These are phyloP conservation scores for Parsonsia alboflavescens DNA, from an alignment of 257 asterid species.

Conservation along the genomic window DNA sequence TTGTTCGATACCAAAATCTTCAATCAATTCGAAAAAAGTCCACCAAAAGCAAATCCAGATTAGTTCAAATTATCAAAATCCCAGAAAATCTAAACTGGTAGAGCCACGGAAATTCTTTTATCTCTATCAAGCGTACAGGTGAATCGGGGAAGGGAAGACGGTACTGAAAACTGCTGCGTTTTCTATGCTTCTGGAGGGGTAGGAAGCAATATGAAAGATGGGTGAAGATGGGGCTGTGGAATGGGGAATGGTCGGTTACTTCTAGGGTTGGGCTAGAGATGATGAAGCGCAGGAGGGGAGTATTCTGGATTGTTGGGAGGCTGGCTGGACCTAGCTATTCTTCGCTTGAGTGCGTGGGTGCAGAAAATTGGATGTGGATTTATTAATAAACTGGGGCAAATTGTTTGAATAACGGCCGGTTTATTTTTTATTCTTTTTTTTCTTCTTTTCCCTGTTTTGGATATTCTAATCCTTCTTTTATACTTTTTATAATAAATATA, in stretches of 20 bases:
- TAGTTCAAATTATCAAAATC: conserved; percentile 2
- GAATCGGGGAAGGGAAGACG: background rate
- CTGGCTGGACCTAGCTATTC: background rate
- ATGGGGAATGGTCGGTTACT: background rate
- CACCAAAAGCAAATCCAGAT: conserved; percentile 3
- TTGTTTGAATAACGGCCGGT: background rate
- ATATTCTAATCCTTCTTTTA: no score
- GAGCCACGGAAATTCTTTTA: background rate
- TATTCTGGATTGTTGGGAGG: background rate
- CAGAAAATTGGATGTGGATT: background rate
- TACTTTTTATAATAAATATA: no score
- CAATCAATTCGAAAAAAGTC: background rate
- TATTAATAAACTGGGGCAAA: background rate
- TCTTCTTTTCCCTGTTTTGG: no score
- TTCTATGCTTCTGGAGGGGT: background rate
- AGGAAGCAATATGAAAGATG: background rate
- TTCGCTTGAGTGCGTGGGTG: background rate
- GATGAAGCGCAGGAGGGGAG: background rate
- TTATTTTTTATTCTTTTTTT: background rate
- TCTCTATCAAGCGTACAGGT: background rate
- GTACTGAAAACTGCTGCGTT: background rate
- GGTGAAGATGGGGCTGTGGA: background rate
- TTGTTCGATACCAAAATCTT: conserved; percentile 11
- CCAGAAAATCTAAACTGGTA: background rate
- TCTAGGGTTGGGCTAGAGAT: conserved; percentile 2